Percentiles rank a stretch among this genome's conserved stretches.
Conservation (phyloP, 2,329 filamentous ascomycete genomes). For the Scedosporium boydii region DNA sequence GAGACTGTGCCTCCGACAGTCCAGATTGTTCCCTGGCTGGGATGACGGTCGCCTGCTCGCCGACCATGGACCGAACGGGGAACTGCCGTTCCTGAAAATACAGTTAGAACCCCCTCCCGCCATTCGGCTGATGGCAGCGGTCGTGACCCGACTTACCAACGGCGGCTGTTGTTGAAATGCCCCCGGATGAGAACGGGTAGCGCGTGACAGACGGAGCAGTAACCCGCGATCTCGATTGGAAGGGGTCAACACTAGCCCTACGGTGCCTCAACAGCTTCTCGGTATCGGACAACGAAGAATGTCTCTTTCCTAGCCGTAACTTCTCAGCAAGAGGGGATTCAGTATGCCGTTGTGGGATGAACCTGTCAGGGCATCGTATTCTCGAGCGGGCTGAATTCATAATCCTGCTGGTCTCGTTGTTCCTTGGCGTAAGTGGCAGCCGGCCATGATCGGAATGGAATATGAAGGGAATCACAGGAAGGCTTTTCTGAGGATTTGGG, state of each 20-base stretch:
- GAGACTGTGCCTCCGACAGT: constrained; percentile 6
- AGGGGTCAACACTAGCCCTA: constrained; percentile 2
- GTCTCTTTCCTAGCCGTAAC: background rate
- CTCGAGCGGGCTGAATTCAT: background rate
- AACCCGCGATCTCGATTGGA: background rate
- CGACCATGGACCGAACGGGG: background rate
- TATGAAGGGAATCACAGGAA: background rate
- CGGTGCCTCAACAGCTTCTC: constrained; percentile 5
- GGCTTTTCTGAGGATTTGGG: background rate
- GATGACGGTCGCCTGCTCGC: background rate
- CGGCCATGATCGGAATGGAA: background rate
- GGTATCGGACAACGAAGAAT: background rate
- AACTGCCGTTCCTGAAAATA: background rate
- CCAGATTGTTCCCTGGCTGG: constrained; percentile 7
- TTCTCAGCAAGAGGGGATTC: constrained; percentile 2
- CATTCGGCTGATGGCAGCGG: no score
- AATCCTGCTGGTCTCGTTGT: background rate
- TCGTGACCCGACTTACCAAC: background rate
- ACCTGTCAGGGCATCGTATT: constrained; percentile 2
- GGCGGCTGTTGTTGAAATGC: background rate
- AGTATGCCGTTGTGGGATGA: constrained; percentile 4
- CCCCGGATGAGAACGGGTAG: background rate
- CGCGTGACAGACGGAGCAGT: background rate
- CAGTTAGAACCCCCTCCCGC: background rate
- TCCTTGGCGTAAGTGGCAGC: background rate